A percentile compares a stretch with the other conserved stretches of the same genome.
Conservation (phyloP, 371 early-diverging fungal species). For the Mortierella sp. region DNA sequence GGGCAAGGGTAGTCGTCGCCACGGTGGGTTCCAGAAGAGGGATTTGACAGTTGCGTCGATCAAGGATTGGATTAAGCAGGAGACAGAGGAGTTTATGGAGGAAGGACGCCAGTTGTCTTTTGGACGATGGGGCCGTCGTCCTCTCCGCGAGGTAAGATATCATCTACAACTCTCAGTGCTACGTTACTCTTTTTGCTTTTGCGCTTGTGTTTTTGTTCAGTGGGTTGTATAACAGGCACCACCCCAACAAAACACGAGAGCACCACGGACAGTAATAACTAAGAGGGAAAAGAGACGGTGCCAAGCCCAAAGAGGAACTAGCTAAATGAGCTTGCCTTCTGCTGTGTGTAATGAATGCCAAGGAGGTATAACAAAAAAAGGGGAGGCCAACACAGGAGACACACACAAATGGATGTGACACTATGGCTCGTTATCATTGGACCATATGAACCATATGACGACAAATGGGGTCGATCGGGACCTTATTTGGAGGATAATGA, state of each 20-base stretch:
- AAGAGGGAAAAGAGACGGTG: background rate
- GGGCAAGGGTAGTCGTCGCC: slow-evolving; percentile 17
- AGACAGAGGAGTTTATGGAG: slow-evolving; percentile 24
- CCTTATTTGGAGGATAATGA: slow-evolving; percentile 6
- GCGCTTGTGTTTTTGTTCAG: background rate
- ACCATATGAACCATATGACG: slow-evolving; percentile 7
- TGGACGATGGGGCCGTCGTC: slow-evolving; percentile 39
- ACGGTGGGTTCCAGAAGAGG: background rate
- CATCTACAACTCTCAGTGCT: background rate
- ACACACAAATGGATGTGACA: background rate
- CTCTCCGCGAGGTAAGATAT: background rate
- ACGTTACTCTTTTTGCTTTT: background rate
- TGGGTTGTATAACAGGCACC: background rate
- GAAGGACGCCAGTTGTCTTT: slow-evolving; percentile 51
- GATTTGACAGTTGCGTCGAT: slow-evolving; percentile 16
- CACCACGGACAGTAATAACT: background rate
- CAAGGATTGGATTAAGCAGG: slow-evolving; percentile 43
- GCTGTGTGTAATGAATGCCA: background rate
- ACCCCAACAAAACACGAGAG: slow-evolving; percentile 1
- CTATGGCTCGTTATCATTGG: background rate
- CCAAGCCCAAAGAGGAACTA: background rate
- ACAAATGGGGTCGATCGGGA: background rate
- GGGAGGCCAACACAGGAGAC: background rate
- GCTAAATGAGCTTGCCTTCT: background rate
- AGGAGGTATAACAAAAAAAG: background rate